Base-by-base conservation (phyloP, 1,139 yeast genomes). In the Petasospora rhodanensis region DNA sequence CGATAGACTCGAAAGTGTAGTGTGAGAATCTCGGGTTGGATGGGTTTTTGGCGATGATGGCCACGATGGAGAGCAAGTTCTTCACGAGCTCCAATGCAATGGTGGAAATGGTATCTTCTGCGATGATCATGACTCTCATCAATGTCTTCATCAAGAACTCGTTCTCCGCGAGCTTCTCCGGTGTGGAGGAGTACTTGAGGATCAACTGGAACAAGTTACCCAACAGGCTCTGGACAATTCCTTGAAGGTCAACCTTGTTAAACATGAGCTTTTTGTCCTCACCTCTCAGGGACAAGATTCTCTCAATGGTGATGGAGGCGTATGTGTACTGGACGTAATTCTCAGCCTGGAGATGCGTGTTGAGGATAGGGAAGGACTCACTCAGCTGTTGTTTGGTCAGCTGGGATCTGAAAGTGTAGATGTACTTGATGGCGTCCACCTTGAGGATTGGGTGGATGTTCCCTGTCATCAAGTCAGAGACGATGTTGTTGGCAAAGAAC, bases 21-120 rank as follows among this genome's bases (percentile, higher is more conserved):
- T 93, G 98, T 7, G 89, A 76, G 55, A 91, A 93, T 48, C 79
- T 76, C 16, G 99, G 98, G 56, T 93, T 93, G 9, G 97, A 84
- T 11, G 98, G 99, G 52, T 93, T 93, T 49, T 79, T 79, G 24
- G 89, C 68, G 32, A 89, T 85, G 15, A 78, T 74, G 22, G 68
- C 69, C 29, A 89, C 67, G 32, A 93, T 83, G 32, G 70, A 66
- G 34, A 87, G 61, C 28, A 91, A 64, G 54, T 89, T 91, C 20
- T 71, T 68, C 29, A 83, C 62, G 17, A 71, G 42, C 14, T 75
- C 69, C 9, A 64, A 45, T 33, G 69, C 62, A 36, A 70, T 62
- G 14, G 61, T 55, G 18, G 58, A 56, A 13, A 78, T 52, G 2
- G 76, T 58, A 38, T 83, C 86, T 53, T 85, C 94, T 14, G 84